A percentile compares a stretch with the other conserved stretches of the same genome.
Conservation (phyloP, 495 filamentous ascomycete genomes). For the Pyronema domesticum region DNA sequence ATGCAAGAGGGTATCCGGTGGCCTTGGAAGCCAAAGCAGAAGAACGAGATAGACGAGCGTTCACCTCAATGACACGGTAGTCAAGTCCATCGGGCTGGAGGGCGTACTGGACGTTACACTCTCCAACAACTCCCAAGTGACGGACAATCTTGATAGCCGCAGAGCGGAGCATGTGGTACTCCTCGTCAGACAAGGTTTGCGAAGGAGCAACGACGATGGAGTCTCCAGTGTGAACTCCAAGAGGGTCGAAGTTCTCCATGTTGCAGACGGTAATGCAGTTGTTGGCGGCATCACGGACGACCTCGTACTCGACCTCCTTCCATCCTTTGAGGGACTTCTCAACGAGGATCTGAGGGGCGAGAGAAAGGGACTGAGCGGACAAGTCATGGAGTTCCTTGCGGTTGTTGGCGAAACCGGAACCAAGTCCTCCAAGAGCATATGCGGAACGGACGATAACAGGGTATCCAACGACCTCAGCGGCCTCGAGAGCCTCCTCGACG, state of each 20-base stretch:
- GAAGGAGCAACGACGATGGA: slow-evolving; percentile 92
- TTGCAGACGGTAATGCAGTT: slow-evolving; percentile 99
- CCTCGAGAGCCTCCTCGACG: slow-evolving; percentile 75
- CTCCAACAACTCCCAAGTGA: slow-evolving; percentile 86
- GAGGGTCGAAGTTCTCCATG: slow-evolving; percentile 98
- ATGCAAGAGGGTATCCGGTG: slow-evolving; percentile 90
- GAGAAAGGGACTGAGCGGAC: slow-evolving; percentile 76
- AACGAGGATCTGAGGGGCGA: slow-evolving; percentile 92
- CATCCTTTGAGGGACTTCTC: slow-evolving; percentile 99
- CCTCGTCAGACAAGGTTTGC: slow-evolving; percentile 89
- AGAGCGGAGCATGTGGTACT: slow-evolving; percentile 96
- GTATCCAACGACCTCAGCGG: slow-evolving; percentile 74
- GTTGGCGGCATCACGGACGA: slow-evolving; percentile 81
- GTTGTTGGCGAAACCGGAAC: slow-evolving; percentile 92
- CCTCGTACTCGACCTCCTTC: slow-evolving; percentile 98
- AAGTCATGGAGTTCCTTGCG: slow-evolving; percentile 81
- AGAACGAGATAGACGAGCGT: slow-evolving; percentile 88
- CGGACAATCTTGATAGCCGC: slow-evolving; percentile 92
- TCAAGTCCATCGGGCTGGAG: slow-evolving; percentile 86
- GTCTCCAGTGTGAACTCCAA: slow-evolving; percentile 93
- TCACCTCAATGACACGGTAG: slow-evolving; percentile 96
- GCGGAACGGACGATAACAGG: slow-evolving; percentile 95
- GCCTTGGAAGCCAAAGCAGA: slow-evolving; percentile 95
- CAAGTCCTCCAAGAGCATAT: slow-evolving; percentile 86
- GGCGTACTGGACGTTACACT: slow-evolving; percentile 97